A percentile compares a stretch with the other conserved stretches of the same genome.
Evolutionary conservation across 257 asterid genomes (phyloP).

Genomic region (Ocimum tenuiflorum): DNA sequence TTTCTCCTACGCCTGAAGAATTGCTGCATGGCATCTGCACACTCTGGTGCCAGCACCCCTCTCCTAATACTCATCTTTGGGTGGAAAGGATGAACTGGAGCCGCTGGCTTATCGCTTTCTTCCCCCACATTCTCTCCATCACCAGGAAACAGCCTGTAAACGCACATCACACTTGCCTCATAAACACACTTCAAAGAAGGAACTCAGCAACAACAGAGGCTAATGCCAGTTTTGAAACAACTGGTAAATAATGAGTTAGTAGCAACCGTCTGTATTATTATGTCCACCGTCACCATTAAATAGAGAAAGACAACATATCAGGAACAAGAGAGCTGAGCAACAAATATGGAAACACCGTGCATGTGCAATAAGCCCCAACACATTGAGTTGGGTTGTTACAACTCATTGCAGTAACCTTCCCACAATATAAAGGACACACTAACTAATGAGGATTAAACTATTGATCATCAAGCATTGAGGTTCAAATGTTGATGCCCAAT

Average conservation of each 20-base stretch:
- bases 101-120: slow-evolving; percentile 53
- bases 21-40: slow-evolving; percentile 87
- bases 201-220: no score
- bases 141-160: slow-evolving; percentile 81
- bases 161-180: no score
- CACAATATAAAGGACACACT: not conserved
- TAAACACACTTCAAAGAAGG: no score
- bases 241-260: not conserved
- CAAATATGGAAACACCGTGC: not conserved
- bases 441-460: not conserved
- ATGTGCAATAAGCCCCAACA: not conserved
- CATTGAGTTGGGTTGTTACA: not conserved
- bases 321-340: not conserved
- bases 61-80: slow-evolving; percentile 69
- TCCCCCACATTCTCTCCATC: slow-evolving; percentile 45
- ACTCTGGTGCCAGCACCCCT: slow-evolving; percentile 67
- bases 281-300: not conserved
- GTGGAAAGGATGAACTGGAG: slow-evolving; percentile 95
- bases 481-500: not conserved
- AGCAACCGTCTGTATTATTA: not conserved
- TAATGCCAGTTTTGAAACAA: no score
- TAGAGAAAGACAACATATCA: not conserved
- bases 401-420: not conserved
- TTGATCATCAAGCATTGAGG: not conserved
- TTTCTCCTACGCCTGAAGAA: slow-evolving; percentile 79